Conservation (phyloP, 345 rosid genomes). For the Populus alba region DNA sequence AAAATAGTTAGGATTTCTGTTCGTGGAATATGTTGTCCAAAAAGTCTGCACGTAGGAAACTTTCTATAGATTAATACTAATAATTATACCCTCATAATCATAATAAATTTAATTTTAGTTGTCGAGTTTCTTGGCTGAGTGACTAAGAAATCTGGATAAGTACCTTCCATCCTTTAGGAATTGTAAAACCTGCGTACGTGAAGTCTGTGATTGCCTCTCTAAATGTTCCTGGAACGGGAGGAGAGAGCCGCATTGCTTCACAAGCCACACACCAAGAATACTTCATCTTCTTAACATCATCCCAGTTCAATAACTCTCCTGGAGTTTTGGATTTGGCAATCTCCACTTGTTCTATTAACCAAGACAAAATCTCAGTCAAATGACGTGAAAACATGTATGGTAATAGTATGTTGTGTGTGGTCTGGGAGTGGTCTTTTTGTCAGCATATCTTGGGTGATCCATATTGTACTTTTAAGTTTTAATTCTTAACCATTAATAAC, state of each 20-base stretch:
- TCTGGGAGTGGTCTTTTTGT: too few relatives aligned
- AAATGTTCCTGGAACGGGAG: neutral
- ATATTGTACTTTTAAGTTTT: too few relatives aligned
- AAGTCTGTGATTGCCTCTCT: neutral
- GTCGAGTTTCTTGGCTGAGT: too few relatives aligned
- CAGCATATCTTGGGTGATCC: too few relatives aligned
- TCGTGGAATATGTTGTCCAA: neutral
- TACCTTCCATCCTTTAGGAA: neutral
- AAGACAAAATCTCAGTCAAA: neutral
- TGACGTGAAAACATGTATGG: too few relatives aligned
- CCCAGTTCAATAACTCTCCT: neutral
- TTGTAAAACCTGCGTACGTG: neutral
- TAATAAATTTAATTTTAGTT: too few relatives aligned
- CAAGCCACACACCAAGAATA: conserved; percentile 1
- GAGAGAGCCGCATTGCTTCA: neutral
- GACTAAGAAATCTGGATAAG: too few relatives aligned
- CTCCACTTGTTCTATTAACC: neutral
- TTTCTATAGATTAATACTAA: too few relatives aligned
- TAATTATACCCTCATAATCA: too few relatives aligned
- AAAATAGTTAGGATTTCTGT: neutral
- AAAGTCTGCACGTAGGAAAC: neutral
- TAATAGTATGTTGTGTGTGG: too few relatives aligned
- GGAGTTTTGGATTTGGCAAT: neutral
- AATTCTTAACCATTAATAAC: too few relatives aligned
- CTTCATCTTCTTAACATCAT: neutral